Evolutionary conservation across 768 basidiomycete species (phyloP).

Genomic region (Suillus placidus): DNA sequence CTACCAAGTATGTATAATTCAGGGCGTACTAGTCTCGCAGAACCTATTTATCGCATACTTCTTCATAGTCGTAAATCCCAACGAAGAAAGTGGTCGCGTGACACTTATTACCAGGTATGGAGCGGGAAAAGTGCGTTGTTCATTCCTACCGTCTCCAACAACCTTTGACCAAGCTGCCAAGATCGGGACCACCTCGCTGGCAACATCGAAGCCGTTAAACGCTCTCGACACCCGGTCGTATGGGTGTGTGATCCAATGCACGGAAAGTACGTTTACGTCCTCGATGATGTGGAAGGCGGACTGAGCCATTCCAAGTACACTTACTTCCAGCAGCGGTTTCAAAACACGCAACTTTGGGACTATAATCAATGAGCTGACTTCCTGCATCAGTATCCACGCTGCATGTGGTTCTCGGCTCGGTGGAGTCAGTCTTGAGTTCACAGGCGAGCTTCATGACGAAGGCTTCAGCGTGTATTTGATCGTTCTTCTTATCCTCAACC

Average conservation of each 20-base stretch:
- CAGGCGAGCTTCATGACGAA: conserved; percentile 87
- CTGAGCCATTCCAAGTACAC: conserved; percentile 57
- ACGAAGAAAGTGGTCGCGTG: conserved; percentile 79
- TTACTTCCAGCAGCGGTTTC: conserved; percentile 75
- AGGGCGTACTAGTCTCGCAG: neutral
- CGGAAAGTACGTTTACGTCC: conserved; percentile 77
- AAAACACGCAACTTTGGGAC: conserved; percentile 91
- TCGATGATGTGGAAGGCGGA: neutral
- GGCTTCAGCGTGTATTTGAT: conserved; percentile 72
- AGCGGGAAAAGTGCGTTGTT: conserved; percentile 65
- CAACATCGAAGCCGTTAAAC: conserved; percentile 82
- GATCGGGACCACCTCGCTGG: conserved; percentile 76
- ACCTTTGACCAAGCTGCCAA: conserved; percentile 28
- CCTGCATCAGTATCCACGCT: conserved; percentile 81
- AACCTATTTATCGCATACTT: neutral
- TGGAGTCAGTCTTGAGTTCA: conserved; percentile 88
- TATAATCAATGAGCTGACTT: conserved; percentile 85
- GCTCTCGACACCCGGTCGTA: conserved; percentile 81
- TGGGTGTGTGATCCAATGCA: conserved; percentile 99
- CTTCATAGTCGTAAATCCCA: conserved; percentile 79
- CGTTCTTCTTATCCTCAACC: neutral
- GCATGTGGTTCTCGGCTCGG: conserved; percentile 74
- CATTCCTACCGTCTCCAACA: neutral
- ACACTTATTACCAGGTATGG: conserved; percentile 95
- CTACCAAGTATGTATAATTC: conserved; percentile 63